Conservation (phyloP, 495 filamentous ascomycete genomes). For the Lepidopterella palustris region DNA sequence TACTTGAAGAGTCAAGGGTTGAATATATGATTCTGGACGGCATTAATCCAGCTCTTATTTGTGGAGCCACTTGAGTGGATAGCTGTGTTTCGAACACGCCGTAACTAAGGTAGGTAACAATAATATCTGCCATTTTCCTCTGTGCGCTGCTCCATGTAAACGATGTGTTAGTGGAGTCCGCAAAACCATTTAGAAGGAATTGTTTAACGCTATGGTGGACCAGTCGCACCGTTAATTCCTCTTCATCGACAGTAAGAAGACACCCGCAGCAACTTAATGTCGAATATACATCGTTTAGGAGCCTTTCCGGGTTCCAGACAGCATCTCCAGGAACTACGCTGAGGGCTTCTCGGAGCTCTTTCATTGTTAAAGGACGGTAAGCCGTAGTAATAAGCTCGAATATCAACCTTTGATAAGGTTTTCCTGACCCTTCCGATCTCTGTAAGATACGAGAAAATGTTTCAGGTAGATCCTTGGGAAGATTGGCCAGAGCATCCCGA, state of each 20-base stretch:
- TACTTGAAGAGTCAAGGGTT: constrained; percentile 25
- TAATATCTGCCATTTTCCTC: constrained; percentile 32
- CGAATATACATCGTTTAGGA: constrained; percentile 37
- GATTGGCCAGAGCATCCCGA: constrained; percentile 35
- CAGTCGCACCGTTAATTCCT: constrained; percentile 37
- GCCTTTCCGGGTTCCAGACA: constrained; percentile 33
- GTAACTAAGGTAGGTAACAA: constrained; percentile 42
- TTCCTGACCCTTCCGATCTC: constrained; percentile 23
- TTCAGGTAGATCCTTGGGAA: constrained; percentile 40
- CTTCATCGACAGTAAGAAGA: constrained; percentile 43
- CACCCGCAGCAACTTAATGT: constrained; percentile 39
- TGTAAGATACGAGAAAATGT: constrained; percentile 40
- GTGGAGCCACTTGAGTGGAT: constrained; percentile 25
- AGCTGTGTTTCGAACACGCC: constrained; percentile 37
- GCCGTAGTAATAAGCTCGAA: constrained; percentile 34
- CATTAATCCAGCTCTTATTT: constrained; percentile 22
- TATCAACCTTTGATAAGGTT: constrained; percentile 16
- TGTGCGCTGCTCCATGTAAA: constrained; percentile 29
- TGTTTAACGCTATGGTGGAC: constrained; percentile 43
- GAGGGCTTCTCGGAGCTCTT: constrained; percentile 42
- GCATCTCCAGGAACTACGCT: constrained; percentile 37
- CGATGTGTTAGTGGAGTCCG: constrained; percentile 10
- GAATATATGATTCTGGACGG: constrained; percentile 31
- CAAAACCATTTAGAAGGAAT: constrained; percentile 32
- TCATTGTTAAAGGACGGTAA: constrained; percentile 35